phyloP scores from a whole-genome alignment of 2,329 filamentous ascomycete species.

The Ilyonectria sp. region DNA sequence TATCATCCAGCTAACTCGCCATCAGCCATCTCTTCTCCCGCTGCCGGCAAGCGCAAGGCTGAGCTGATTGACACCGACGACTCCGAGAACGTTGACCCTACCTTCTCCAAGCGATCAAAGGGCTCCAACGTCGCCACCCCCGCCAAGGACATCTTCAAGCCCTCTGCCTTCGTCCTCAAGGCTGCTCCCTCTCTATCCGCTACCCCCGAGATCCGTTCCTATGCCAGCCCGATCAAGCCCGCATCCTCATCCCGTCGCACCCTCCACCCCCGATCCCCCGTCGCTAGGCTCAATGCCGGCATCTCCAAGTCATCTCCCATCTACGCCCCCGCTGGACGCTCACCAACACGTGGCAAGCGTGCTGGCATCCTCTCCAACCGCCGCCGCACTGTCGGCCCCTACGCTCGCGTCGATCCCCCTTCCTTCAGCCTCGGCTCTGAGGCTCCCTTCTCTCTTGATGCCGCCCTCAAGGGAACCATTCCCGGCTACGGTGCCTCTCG shows the following conservation, averaged over 20 bases:
- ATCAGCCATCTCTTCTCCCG: constrained; percentile 58
- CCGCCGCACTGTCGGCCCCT: constrained; percentile 74
- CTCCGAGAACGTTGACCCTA: constrained; percentile 74
- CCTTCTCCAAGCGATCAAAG: constrained; percentile 72
- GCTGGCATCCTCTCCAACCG: constrained; percentile 78
- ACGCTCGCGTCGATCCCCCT: constrained; percentile 81
- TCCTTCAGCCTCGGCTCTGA: constrained; percentile 67
- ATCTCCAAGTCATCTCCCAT: constrained; percentile 67
- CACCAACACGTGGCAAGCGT: constrained; percentile 80
- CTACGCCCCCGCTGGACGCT: constrained; percentile 83
- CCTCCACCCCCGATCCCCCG: constrained; percentile 69
- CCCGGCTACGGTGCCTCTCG: constrained; percentile 68
- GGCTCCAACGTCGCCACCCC: constrained; percentile 57
- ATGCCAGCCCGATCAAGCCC: constrained; percentile 52
- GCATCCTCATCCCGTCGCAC: constrained; percentile 58
- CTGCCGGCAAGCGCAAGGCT: constrained; percentile 71
- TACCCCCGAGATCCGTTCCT: constrained; percentile 49
- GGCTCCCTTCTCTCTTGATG: constrained; percentile 86
- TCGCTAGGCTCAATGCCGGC: constrained; percentile 60
- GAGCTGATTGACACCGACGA: constrained; percentile 67
- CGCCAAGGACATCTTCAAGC: constrained; percentile 65
- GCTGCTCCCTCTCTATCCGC: constrained; percentile 53
- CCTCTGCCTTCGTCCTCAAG: constrained; percentile 63
- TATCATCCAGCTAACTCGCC: constrained; percentile 32
- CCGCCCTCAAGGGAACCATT: constrained; percentile 84